A percentile compares a stretch with the other conserved stretches of the same genome.
phyloP scores from a whole-genome alignment of 2,329 filamentous ascomycete genomes.

The Graphilbum fragrans region DNA sequence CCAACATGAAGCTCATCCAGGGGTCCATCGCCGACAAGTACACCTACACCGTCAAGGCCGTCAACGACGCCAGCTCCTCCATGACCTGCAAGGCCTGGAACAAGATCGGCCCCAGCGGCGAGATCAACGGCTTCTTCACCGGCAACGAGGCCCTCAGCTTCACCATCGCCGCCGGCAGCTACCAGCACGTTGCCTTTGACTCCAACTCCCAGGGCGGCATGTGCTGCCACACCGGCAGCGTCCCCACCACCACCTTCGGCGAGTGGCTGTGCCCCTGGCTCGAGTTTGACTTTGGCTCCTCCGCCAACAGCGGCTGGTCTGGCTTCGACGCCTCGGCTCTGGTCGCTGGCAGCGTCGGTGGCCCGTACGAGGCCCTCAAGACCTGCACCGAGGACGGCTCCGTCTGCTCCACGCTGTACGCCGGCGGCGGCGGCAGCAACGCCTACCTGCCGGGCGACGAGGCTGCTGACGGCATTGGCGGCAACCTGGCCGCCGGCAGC shows the following conservation, averaged over 20 bases:
- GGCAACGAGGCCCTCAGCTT: constrained; percentile 27
- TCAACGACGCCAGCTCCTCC: constrained; percentile 16
- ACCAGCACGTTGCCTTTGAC: constrained; percentile 31
- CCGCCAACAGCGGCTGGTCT: constrained; percentile 33
- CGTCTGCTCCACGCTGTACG: constrained; percentile 20
- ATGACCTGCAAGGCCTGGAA: constrained; percentile 33
- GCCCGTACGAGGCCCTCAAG: constrained; percentile 23
- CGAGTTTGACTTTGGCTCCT: constrained; percentile 36
- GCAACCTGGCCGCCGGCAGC: constrained; percentile 18
- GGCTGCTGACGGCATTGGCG: constrained; percentile 20
- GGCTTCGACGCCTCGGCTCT: constrained; percentile 39
- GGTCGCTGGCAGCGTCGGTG: constrained; percentile 22
- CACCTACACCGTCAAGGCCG: constrained; percentile 30
- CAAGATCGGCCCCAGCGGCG: constrained; percentile 35
- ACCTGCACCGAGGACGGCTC: constrained; percentile 24
- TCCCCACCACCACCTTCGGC: constrained; percentile 24
- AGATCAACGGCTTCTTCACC: constrained; percentile 35
- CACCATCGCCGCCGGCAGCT: constrained; percentile 22
- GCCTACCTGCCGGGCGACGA: constrained; percentile 22
- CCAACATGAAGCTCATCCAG: constrained; percentile 36
- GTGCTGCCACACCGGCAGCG: constrained; percentile 23
- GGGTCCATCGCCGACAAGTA: constrained; percentile 25
- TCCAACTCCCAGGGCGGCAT: constrained; percentile 35
- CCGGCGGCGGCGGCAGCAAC: constrained; percentile 18
- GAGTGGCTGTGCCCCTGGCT: constrained; percentile 33